phyloP scores from a whole-genome alignment of 495 filamentous ascomycete species.

The Penicillium canariense region DNA sequence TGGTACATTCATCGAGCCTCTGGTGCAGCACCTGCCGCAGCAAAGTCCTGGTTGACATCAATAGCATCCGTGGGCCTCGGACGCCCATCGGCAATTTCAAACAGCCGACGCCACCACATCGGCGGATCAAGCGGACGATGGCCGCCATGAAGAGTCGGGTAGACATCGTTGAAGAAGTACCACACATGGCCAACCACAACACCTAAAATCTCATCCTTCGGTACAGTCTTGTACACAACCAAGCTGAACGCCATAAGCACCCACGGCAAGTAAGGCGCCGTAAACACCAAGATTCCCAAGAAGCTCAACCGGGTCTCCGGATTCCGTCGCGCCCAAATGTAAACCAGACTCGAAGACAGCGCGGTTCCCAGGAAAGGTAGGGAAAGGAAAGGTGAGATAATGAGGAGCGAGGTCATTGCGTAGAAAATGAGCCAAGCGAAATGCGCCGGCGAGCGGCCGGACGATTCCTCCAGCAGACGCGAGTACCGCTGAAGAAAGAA shows the following conservation, averaged over 20 bases:
- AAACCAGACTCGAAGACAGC: conserved; percentile 87
- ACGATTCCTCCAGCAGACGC: conserved; percentile 90
- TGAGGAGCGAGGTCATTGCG: conserved; percentile 70
- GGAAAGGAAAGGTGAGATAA: conserved; percentile 75
- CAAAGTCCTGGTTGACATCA: conserved; percentile 38
- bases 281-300: conserved; percentile 84
- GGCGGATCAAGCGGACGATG: conserved; percentile 88
- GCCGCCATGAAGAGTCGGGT: conserved; percentile 83
- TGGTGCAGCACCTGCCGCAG: conserved; percentile 39
- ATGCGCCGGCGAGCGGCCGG: conserved; percentile 81
- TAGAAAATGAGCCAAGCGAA: conserved; percentile 94
- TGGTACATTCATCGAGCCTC: conserved; percentile 40
- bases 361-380: conserved; percentile 92
- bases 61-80: conserved; percentile 25
- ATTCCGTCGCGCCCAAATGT: conserved; percentile 96
- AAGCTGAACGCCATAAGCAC: conserved; percentile 90
- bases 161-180: conserved; percentile 98
- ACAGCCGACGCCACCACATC: conserved; percentile 84
- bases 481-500: conserved; percentile 98
- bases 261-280: conserved; percentile 93
- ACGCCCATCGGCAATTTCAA: conserved; percentile 50
- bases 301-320: conserved; percentile 90
- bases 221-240: conserved; percentile 77
- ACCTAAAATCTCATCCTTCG: conserved; percentile 94
- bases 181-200: conserved; percentile 92